Evolutionary conservation across 352 stramenopile species (phyloP), one percentile per base, ranked within the genome.

Genomic region (Halophytophthora batemanensis): DNA sequence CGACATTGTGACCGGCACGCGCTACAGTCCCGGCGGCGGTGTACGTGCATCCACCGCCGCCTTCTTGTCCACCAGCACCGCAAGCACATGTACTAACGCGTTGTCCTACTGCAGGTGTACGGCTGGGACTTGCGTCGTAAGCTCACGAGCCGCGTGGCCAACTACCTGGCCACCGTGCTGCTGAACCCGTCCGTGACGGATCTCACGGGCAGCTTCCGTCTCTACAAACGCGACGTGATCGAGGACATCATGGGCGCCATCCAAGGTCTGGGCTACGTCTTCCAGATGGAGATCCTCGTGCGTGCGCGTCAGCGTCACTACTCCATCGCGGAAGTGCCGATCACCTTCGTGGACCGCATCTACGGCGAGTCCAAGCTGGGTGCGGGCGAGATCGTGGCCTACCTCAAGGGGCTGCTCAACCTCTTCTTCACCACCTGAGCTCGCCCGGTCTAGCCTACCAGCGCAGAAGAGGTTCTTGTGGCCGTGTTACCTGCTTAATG

Each of bases 241-340:
- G 87, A 98, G 65, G 68, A 94, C 44, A 97, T 99, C 63, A 97
- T 99, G 71, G 75, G 61, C 42, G 66, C 67, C n/a, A 91, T 94
- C 53, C 70, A 92, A 52, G 79, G 76, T 3, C 70, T 89, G 21
- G 96, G 96, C 29, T 99, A 99, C 77, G 96, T 98, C 17, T 99
- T 99, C 76, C 96, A 99, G 74, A 99, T 99, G 97, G 96, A 99
- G 69, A 98, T 99, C 56, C 86, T 98, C 43, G 92, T 99, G 38
- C 81, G 95, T 43, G 93, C 95, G n/a, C 85, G 90, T 44, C 79
- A 97, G 49, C 79, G 82, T 50, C 74, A 91, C 19, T 98, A 96
- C 69, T 81, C 64, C 23, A 96, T 99, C 53, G 87, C 66, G 31
- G 96, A 99, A 67, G 93, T 99, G 23, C 94, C 94, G 0, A 99